phyloP scores from a whole-genome alignment of 2,329 filamentous ascomycete genomes.

The Calonectria crousiana region DNA sequence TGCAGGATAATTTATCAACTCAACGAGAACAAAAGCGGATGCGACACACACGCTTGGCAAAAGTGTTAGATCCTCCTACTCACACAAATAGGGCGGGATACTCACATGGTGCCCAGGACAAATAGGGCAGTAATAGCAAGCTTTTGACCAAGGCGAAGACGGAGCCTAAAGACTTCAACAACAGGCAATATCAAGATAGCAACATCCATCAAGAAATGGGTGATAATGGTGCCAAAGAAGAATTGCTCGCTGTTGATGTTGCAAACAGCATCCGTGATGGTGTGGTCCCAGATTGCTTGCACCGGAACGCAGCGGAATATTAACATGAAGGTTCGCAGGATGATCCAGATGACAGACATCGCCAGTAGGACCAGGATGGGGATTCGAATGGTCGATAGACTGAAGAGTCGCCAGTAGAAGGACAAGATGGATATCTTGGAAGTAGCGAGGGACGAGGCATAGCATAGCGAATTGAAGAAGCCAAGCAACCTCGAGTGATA shows the following conservation, averaged over 20 bases:
- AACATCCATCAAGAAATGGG: constrained; percentile 49
- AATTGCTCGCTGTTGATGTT: constrained; percentile 45
- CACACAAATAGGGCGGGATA: background rate
- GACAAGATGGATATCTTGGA: constrained; percentile 45
- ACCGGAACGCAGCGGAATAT: constrained; percentile 51
- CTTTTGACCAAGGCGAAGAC: constrained; percentile 41
- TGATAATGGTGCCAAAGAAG: constrained; percentile 48
- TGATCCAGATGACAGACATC: constrained; percentile 41
- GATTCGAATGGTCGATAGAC: constrained; percentile 40
- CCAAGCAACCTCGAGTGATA: constrained; percentile 29
- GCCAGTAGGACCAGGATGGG: constrained; percentile 43
- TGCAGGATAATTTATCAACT: constrained; percentile 26
- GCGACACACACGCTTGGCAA: constrained; percentile 32
- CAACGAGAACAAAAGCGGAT: constrained; percentile 30
- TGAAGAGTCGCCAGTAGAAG: constrained; percentile 48
- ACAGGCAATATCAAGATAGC: constrained; percentile 46
- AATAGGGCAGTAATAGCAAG: constrained; percentile 42
- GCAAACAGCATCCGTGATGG: constrained; percentile 43
- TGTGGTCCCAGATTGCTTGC: constrained; percentile 48
- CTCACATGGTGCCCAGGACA: constrained; percentile 41
- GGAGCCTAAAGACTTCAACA: constrained; percentile 44
- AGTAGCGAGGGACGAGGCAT: constrained; percentile 43
- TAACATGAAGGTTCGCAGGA: constrained; percentile 46
- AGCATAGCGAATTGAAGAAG: constrained; percentile 34
- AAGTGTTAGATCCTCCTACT: constrained; percentile 1